Evolutionary conservation across 75 land plant species (phyloP), one percentile per base, ranked within the genome.

Genomic region (Adiantum capillusveneris): DNA sequence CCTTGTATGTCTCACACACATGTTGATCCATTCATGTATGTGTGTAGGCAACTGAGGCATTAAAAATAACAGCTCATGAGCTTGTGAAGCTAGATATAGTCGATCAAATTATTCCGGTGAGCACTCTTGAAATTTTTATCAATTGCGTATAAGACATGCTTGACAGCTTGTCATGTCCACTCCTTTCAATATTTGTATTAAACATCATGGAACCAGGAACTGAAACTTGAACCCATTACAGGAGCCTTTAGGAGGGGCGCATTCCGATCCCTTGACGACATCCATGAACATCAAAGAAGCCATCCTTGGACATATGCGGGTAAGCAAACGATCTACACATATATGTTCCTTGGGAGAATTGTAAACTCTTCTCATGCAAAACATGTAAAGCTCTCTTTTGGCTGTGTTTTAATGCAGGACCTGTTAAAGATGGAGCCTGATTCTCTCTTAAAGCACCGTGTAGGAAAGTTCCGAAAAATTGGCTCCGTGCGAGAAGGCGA

Each of bases 231-330:
- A 34, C 37, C 3, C 9, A 34, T 5, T 20, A 24, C 68, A 86
- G 96, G 91, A 90, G 70, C 96, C 96, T 6, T 76, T 90, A 27
- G 96, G 96, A 26, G 96, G 96, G 44, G 96, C 91, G 29, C 91
- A 90, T 71, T 60, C 70, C 9, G 84, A 90, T 79, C 87, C 96
- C 45, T 39, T 57, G 12, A 72, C 75, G 75, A 78, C 87, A 9
- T 86, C 96, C 19, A 74, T 70, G 55, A 86, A 79, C 43, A 83
- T 90, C 57, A 90, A 86, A 63, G 29, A 12, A 42, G 73, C 72
- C 7, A 65, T 90, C 11, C 51, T 78, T 55, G 80, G 78, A 52
- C 34, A 83, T 39, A 81, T 90, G 96, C 63, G 67, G 49, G 96
- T 90, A 65, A 44, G 37, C 9, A 34, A 34, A n/a, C n/a, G n/a